Percentiles rank a stretch among this genome's conserved stretches.
Conservation (phyloP, 345 rosid genomes). For the Eucalyptus pauciflora region DNA sequence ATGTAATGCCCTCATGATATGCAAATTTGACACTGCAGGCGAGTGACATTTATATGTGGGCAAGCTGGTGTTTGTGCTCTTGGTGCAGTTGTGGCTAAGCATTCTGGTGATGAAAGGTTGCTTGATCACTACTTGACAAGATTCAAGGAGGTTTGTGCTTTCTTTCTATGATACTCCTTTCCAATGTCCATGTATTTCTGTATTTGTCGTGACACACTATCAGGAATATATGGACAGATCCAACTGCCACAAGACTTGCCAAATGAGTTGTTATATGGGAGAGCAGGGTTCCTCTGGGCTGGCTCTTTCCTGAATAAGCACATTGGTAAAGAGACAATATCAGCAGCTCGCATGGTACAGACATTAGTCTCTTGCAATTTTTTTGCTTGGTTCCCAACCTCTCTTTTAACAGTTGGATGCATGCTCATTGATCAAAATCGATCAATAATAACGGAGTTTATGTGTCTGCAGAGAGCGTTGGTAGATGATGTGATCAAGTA, state of each 20-base stretch:
- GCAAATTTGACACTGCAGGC: slow-evolving; percentile 8
- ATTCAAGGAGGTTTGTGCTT: slow-evolving; percentile 31
- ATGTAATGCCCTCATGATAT: not conserved
- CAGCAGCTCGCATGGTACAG: slow-evolving; percentile 23
- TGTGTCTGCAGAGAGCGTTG: slow-evolving; percentile 33
- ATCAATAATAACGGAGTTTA: not conserved
- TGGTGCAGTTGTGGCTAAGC: slow-evolving; percentile 60
- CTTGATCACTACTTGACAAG: slow-evolving; percentile 22
- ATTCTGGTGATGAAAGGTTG: slow-evolving; percentile 33
- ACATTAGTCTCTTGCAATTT: not conserved
- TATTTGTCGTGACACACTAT: not conserved
- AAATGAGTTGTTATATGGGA: slow-evolving; percentile 47
- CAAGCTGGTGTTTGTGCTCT: slow-evolving; percentile 68
- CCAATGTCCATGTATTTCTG: not conserved
- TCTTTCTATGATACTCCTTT: not conserved
- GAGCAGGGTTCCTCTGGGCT: slow-evolving; percentile 62
- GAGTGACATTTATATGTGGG: slow-evolving; percentile 56
- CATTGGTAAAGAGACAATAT: slow-evolving; percentile 38
- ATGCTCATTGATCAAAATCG: not conserved
- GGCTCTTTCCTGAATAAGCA: slow-evolving; percentile 55
- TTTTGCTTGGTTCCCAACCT: not conserved
- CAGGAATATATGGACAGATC: slow-evolving; percentile 17
- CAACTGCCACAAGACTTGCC: slow-evolving; percentile 36
- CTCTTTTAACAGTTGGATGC: not conserved
- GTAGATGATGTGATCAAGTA: slow-evolving; percentile 38